Conservation (phyloP, 2,329 filamentous ascomycete species). For the Phialophora expanda region DNA sequence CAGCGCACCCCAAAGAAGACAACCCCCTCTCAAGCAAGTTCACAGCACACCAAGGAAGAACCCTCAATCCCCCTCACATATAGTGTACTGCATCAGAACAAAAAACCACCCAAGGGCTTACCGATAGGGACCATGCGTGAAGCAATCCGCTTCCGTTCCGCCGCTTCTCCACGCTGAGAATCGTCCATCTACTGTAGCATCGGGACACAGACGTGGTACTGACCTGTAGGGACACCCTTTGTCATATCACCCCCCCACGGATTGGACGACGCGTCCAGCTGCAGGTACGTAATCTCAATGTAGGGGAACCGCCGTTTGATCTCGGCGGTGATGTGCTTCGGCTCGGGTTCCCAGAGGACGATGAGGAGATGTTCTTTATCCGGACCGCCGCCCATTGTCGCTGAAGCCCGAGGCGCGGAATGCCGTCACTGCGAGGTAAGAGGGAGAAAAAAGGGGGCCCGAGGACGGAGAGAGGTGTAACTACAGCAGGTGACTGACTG, state of each 20-base stretch:
- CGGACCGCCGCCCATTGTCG: slow-evolving; percentile 54
- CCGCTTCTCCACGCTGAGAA: neutral
- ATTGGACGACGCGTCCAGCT: slow-evolving; percentile 37
- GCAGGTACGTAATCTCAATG: slow-evolving; percentile 52
- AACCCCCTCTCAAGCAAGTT: neutral
- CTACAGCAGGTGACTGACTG: neutral
- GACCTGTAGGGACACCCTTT: slow-evolving; percentile 34
- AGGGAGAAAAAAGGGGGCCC: neutral
- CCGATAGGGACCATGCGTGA: slow-evolving; percentile 3
- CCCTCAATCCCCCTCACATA: neutral
- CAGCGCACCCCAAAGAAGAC: neutral
- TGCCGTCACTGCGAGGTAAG: neutral
- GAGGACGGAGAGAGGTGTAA: neutral
- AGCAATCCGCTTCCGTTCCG: slow-evolving; percentile 10
- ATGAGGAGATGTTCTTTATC: slow-evolving; percentile 51
- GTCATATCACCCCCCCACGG: slow-evolving; percentile 8
- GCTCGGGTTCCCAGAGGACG: slow-evolving; percentile 51
- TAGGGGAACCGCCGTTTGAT: slow-evolving; percentile 53
- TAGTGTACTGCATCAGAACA: neutral
- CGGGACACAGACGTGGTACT: slow-evolving; percentile 25
- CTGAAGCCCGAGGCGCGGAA: neutral
- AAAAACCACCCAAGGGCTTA: neutral
- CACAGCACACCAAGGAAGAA: too few species aligned
- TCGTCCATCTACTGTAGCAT: neutral
- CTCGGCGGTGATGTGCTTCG: slow-evolving; percentile 46